Evolutionary conservation across 208 protist species (phyloP), one percentile per base, ranked within the genome.

Genomic region (Novymonas esmeraldas): DNA sequence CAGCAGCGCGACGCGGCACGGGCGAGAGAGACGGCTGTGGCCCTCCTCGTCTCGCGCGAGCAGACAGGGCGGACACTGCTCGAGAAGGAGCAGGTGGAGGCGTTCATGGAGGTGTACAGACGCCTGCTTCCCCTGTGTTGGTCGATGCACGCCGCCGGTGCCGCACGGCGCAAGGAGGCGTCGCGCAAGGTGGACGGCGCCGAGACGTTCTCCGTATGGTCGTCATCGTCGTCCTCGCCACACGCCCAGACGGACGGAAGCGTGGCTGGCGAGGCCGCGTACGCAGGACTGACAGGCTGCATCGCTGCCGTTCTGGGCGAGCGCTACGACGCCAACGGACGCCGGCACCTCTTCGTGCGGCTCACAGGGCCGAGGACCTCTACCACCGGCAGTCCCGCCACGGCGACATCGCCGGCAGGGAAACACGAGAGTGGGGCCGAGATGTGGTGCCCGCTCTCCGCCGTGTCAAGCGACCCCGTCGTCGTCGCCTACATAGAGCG

Each of bases 251-350:
- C 7, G n/a, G 22, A 44, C 33, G 13, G 48, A 1, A 9, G 7
- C 22, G 2, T 22, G 16, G 34, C 6, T 1, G 38, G 39, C 3
- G 24, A 22, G 6, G 26, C 26, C 20, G 0, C 26, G 28, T 46
- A 20, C 26, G 24, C 56, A 11, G 56, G 26, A 9, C 11, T 61
- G 16, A 33, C n/a, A 13, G 38, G 56, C 3, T 34, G 7, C 50
- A 64, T 84, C 2, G 41, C 45, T 14, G 51, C 61, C 0, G 81
- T 91, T 9, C 48, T 88, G 5, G 85, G 81, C 0, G 85, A 88
- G 39, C 72, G 72, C 28, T 77, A 70, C 44, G 64, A 64, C 18
- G 29, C 64, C 2, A 22, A 71, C 9, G 77, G 58, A 0, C 42
- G 61, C 0, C 78, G 55, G 14, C 60, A 73, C 38, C 54, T 91